Base-by-base conservation (phyloP, 2,329 filamentous ascomycete genomes). In the Mollisiaceae sp. region DNA sequence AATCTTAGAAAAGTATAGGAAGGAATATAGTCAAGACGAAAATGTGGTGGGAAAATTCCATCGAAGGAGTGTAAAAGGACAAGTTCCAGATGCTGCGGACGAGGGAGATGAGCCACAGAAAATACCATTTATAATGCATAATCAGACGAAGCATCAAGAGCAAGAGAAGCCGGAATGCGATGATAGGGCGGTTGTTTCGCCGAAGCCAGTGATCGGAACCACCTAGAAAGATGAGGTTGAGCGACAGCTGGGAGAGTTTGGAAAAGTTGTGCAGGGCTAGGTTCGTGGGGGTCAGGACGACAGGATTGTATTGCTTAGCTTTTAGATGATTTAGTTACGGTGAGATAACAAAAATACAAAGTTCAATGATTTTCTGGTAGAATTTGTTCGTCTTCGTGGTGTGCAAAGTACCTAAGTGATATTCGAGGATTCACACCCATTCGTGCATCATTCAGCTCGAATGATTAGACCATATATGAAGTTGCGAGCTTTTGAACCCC, bases 1-100 rank as follows among this genome's bases (percentile, higher is more conserved):
- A 43, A 84, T 89, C 73, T 78, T 93, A 62, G 79, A 82, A 59
- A 81, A 79, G 63, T 93, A 89, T 76, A 81, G 50, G 38, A 47
- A 67, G 54, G 64, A 61, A 36, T 70, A 72, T 62, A 47, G 57
- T 1, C 22, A 47, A 3, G 67, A 71, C 20, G 35, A 27, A 15
- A 52, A n/a, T 35, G 63, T 61, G n/a, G 20, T 62, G 41, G 32
- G 52, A 22, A 66, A 45, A 24, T 63, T 63, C 38, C 39, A 57
- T 20, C 20, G 43, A 24, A 60, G 35, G 24, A 57, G 52, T 50
- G 27, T 18, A 9, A 61, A 43, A n/a, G 47, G 12, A 36, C 35
- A 22, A 6, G 35, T 38, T 39, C 24, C 9, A 8, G 27, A 60
- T 18, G 39, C 32, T 47, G 50, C 27, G 27, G 6, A 50, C 11